These are phyloP conservation scores for Cryptococcus sp. DNA, from an alignment of 1,284 basidiomycete species.

Conservation along the genomic window DNA sequence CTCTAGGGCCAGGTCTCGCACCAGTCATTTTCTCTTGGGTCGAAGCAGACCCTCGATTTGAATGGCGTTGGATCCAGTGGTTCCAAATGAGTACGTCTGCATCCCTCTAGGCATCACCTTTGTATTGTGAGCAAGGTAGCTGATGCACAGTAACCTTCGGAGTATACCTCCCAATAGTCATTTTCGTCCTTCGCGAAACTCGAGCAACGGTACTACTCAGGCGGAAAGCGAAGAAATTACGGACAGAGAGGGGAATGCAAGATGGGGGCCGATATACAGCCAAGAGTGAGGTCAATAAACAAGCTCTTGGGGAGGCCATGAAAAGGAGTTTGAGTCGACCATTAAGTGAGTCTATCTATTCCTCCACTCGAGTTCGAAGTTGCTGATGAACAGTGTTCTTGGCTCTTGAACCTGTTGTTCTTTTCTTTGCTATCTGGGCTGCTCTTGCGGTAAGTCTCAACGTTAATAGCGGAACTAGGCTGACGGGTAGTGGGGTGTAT, in stretches of 20 bases:
- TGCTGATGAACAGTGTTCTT: conserved; percentile 54
- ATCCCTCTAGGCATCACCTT: background rate
- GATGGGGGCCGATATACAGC: conserved; percentile 45
- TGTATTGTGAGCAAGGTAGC: background rate
- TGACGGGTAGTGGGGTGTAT: conserved; percentile 60
- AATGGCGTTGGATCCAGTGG: conserved; percentile 82
- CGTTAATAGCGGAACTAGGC: background rate
- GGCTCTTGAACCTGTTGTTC: conserved; percentile 69
- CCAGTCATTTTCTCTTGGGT: conserved; percentile 66
- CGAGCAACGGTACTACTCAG: conserved; percentile 41
- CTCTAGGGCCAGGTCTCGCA: conserved; percentile 62
- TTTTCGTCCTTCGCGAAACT: conserved; percentile 42
- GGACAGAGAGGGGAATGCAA: conserved; percentile 33
- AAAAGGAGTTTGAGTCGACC: conserved; percentile 34
- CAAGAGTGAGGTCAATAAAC: conserved; percentile 41
- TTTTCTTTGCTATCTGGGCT: conserved; percentile 69
- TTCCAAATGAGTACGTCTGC: conserved; percentile 57
- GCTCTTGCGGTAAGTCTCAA: conserved; percentile 54
- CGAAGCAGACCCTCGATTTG: conserved; percentile 58
- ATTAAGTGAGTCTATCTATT: conserved; percentile 24
- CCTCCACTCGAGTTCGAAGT: no score
- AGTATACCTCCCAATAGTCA: conserved; percentile 32
- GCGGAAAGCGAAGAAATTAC: conserved; percentile 29
- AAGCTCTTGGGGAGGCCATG: conserved; percentile 31
- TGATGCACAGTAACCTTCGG: conserved; percentile 21